phyloP scores from a whole-genome alignment of 2,329 filamentous ascomycete genomes.

The Phaeosphaeriaceae sp. region DNA sequence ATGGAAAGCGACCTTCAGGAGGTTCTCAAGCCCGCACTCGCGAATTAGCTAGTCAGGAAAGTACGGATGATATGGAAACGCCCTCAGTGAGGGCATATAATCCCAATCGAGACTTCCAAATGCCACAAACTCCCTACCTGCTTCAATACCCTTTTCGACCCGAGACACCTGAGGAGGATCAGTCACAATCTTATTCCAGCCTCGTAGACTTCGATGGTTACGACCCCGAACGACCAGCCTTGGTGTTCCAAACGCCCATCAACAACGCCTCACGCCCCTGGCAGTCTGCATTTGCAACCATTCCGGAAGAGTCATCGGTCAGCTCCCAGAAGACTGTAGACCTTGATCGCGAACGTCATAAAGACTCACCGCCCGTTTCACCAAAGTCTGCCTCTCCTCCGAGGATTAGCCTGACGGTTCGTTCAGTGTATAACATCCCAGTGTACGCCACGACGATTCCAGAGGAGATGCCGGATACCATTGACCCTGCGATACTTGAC shows the following conservation, averaged over 20 bases:
- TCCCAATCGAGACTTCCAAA: constrained; percentile 6
- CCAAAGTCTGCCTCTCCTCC: constrained; percentile 44
- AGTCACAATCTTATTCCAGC: constrained; percentile 12
- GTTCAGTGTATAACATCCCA: constrained; percentile 26
- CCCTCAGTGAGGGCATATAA: constrained; percentile 65
- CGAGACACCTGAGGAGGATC: constrained; percentile 16
- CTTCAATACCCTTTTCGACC: constrained; percentile 33
- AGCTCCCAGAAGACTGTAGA: constrained; percentile 19
- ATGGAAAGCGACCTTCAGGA: background rate
- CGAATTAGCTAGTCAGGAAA: background rate
- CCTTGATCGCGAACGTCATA: constrained; percentile 14
- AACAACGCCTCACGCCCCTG: constrained; percentile 21
- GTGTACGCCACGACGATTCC: constrained; percentile 42
- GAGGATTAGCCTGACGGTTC: constrained; percentile 18
- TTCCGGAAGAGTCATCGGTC: constrained; percentile 33
- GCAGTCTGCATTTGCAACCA: constrained; percentile 33
- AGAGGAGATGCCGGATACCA: constrained; percentile 31
- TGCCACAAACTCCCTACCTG: constrained; percentile 21
- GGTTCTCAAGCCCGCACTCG: background rate
- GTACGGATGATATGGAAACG: constrained; percentile 48
- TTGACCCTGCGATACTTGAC: constrained; percentile 34
- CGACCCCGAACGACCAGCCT: constrained; percentile 25
- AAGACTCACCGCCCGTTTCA: constrained; percentile 48
- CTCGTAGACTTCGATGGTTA: constrained; percentile 28
- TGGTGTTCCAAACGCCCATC: constrained; percentile 27